Conservation (phyloP, 2,329 filamentous ascomycete genomes). For the Exophiala sp. region DNA sequence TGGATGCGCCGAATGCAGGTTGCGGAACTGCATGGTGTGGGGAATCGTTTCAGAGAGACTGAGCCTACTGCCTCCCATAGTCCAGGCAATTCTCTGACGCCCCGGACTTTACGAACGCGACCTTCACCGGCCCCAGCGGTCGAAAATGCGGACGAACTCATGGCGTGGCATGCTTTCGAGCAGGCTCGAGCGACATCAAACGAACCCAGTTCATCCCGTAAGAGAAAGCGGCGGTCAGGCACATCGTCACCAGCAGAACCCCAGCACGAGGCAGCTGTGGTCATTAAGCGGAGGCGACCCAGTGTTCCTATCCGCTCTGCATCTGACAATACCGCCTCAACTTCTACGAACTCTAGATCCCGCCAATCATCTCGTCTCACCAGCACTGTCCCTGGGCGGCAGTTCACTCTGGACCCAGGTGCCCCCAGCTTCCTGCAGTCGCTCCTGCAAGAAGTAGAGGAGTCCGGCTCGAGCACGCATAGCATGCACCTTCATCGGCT, state of each 20-base stretch:
- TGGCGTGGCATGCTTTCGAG: conserved; percentile 87
- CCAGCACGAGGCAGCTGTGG: conserved; percentile 30
- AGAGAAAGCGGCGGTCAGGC: conserved; percentile 71
- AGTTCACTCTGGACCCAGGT: conserved; percentile 34
- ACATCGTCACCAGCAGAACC: conserved; percentile 66
- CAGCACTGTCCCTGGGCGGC: conserved; percentile 16
- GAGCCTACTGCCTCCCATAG: conserved; percentile 50
- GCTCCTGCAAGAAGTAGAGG: conserved; percentile 79
- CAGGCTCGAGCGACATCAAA: conserved; percentile 67
- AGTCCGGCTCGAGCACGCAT: conserved; percentile 40
- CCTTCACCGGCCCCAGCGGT: conserved; percentile 47
- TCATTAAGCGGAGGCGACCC: conserved; percentile 24
- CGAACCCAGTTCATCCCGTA: conserved; percentile 41
- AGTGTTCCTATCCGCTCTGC: conserved; percentile 16
- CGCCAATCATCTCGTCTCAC: conserved; percentile 30
- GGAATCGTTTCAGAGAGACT: conserved; percentile 65
- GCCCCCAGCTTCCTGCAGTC: conserved; percentile 79
- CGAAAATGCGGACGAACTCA: conserved; percentile 72
- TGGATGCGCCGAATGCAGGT: conserved; percentile 83
- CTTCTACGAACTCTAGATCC: conserved; percentile 18
- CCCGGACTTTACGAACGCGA: conserved; percentile 38
- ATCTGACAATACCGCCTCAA: conserved; percentile 11
- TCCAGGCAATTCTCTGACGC: conserved; percentile 27
- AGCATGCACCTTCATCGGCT: conserved; percentile 28
- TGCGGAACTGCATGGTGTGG: conserved; percentile 67